Base-by-base conservation (phyloP, 805 yeast genomes). In the Aciculoconidium aculeatum region DNA sequence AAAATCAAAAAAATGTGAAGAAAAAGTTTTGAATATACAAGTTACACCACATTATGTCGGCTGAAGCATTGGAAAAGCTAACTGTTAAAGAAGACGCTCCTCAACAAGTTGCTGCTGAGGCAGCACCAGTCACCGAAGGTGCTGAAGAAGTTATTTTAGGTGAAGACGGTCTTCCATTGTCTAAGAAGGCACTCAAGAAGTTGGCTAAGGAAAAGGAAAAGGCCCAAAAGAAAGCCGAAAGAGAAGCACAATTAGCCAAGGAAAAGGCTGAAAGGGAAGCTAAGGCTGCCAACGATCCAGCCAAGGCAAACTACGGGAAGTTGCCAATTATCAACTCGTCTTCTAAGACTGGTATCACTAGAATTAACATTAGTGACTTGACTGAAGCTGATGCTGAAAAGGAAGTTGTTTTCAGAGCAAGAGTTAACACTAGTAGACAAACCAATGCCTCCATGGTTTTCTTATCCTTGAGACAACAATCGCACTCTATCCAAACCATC, bases 401-500 rank as follows among this genome's bases (percentile, higher is more conserved):
- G 45, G 75, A 75, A 42, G 83, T 92, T 33, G 67, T 82, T 9
- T 77, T 94, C 66, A 79, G 98, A 64, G 97, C 97, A 26, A 77
- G 99, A 65, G 72, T 88, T 25, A 97, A 92, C 61, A 86, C 78
- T 39, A 74, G 90, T 9, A 83, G 99, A 67, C 82, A 86, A 53
- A 97, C 90, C 60, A 95, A 96, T 58, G 95, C 94, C 49, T 87
- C 94, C 41, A 78, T 92, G 81, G 74, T 83, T 31, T 92, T 92
- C 58, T 62, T 90, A 47, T 77, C 94, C 15, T 77, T 92, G 47
- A 82, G 99, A 67, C 98, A 92, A 67, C 95, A 86, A 64, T 68
- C 74, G 32, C 73, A 75, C 36, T 62, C 80, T 49, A 75, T 88
- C 48, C 97, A 90, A 69, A 95, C 82, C 35, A 70, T 92, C 39